Evolutionary conservation across 768 basidiomycete species (phyloP).

Genomic region (Auricularia cornea): DNA sequence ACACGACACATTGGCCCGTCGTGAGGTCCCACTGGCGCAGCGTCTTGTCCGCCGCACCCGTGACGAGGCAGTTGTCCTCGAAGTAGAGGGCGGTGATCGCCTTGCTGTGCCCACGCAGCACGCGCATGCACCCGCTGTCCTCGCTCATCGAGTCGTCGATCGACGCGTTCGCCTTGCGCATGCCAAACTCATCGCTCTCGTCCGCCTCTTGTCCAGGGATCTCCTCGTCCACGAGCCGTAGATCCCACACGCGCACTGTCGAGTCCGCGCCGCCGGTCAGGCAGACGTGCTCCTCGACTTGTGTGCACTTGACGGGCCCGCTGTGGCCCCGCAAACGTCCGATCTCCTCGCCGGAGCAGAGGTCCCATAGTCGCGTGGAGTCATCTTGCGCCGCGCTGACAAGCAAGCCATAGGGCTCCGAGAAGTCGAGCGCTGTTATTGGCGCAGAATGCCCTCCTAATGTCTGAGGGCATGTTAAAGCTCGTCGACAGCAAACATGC

Average conservation of each 20-base stretch:
- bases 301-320: conserved; percentile 78
- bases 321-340: conserved; percentile 77
- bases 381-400: conserved; percentile 83
- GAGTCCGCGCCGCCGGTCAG: conserved; percentile 88
- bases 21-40: conserved; percentile 96
- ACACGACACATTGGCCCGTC: conserved; percentile 96
- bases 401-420: conserved; percentile 91
- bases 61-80: conserved; percentile 91
- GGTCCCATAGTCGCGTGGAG: conserved; percentile 89
- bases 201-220: conserved; percentile 12
- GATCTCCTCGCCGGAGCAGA: conserved; percentile 80
- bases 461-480: conserved; percentile 41
- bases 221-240: conserved; percentile 72
- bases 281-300: conserved; percentile 87
- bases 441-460: conserved; percentile 72
- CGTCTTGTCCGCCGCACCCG: conserved; percentile 96
- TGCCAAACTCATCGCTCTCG: conserved; percentile 47
- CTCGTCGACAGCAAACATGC: background rate
- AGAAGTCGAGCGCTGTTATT: conserved; percentile 86
- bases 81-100: conserved; percentile 91
- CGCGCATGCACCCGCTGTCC: conserved; percentile 56
- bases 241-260: conserved; percentile 82
- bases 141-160: conserved; percentile 11
- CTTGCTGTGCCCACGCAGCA: conserved; percentile 87
- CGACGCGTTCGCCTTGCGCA: conserved; percentile 58